Percentiles rank a stretch among this genome's conserved stretches.
Evolutionary conservation across 129 eudicot species (phyloP).

Genomic region (Cynara cardunculus): DNA sequence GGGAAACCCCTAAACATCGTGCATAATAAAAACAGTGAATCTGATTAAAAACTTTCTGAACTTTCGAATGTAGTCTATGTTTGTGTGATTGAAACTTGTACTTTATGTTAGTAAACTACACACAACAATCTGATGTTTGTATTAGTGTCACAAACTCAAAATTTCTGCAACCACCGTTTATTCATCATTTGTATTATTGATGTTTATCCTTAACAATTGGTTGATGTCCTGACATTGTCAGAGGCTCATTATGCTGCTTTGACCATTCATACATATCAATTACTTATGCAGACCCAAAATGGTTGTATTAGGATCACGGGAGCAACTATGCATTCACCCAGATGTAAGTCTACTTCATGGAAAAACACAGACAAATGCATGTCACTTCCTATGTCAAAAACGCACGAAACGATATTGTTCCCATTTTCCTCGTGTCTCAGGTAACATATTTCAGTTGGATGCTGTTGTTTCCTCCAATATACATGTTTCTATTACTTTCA

Average conservation of each 20-base stretch:
- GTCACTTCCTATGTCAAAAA: conserved; percentile 72
- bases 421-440: conserved; percentile 75
- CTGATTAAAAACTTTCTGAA: neutral
- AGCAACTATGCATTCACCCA: conserved; percentile 91
- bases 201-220: neutral
- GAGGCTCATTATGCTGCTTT: neutral
- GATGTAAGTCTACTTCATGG: conserved; percentile 80
- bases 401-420: conserved; percentile 68
- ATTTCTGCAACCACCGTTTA: neutral
- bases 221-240: conserved; percentile 13
- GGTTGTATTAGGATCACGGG: conserved; percentile 97
- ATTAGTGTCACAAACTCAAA: neutral
- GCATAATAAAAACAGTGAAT: neutral
- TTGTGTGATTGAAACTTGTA: neutral
- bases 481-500: neutral
- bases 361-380: conserved; percentile 87
- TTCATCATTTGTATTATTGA: conserved; percentile 4
- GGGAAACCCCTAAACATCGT: neutral
- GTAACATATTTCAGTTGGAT: conserved; percentile 26
- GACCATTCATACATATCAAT: conserved; percentile 8
- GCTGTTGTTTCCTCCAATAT: neutral
- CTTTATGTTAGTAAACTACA: neutral
- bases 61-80: neutral
- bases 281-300: conserved; percentile 84
- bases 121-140: neutral